Evolutionary conservation across 1,139 yeast species (phyloP).

Genomic region (Hemisphaericaspora xylofermentans): DNA sequence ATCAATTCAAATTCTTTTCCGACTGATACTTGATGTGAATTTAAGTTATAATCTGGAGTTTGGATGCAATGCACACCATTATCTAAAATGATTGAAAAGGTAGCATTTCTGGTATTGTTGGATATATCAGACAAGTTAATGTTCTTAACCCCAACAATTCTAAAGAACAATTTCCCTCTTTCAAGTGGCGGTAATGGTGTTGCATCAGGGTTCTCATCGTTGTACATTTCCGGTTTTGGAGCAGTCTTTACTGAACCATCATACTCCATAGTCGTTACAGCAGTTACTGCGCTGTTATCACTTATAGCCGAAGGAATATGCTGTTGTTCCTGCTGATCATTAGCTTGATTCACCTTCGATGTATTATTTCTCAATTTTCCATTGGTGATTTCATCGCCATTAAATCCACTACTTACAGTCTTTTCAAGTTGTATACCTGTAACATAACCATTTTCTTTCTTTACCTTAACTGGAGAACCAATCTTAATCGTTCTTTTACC

Average conservation of each 20-base stretch:
- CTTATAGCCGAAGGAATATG: slow-evolving; percentile 21
- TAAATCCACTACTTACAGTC: slow-evolving; percentile 10
- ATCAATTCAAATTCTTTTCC: slow-evolving; percentile 85
- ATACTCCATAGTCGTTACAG: neutral
- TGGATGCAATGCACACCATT: slow-evolving; percentile 86
- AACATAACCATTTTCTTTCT: slow-evolving; percentile 30
- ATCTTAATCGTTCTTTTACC: slow-evolving; percentile 34
- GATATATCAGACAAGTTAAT: slow-evolving; percentile 57
- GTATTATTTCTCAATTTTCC: slow-evolving; percentile 26
- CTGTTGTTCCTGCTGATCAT: neutral
- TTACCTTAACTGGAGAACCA: slow-evolving; percentile 38
- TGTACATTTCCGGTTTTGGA: neutral
- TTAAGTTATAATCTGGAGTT: slow-evolving; percentile 61
- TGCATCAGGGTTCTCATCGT: neutral
- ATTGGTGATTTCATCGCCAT: slow-evolving; percentile 23
- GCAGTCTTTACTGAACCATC: neutral
- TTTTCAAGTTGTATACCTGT: slow-evolving; percentile 21
- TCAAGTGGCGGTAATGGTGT: slow-evolving; percentile 33
- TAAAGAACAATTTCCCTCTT: slow-evolving; percentile 71
- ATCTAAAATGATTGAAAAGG: slow-evolving; percentile 72
- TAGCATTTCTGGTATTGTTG: slow-evolving; percentile 48
- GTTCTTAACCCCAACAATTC: slow-evolving; percentile 58
- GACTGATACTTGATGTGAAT: slow-evolving; percentile 42
- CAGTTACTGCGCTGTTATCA: neutral
- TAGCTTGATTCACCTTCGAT: slow-evolving; percentile 1